phyloP scores from a whole-genome alignment of 108 stramenopile species.

The Thalassiosira profunda region DNA sequence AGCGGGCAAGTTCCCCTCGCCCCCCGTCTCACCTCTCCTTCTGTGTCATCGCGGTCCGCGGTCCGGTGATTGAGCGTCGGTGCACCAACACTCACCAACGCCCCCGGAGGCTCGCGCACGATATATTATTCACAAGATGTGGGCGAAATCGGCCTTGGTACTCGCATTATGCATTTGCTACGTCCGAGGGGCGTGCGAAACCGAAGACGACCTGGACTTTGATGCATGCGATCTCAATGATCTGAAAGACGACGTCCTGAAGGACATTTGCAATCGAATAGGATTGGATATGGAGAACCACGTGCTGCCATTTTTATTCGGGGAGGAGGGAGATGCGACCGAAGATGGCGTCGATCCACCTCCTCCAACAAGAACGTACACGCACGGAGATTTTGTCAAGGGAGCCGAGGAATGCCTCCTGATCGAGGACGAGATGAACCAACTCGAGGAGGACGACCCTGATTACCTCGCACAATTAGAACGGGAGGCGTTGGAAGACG shows the following conservation, averaged over 20 bases:
- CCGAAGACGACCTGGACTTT: constrained; percentile 37
- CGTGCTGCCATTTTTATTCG: constrained; percentile 26
- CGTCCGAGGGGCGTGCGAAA: constrained; percentile 6
- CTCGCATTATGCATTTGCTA: not conserved
- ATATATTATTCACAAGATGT: too few relatives aligned
- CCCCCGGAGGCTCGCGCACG: too few relatives aligned
- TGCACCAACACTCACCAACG: too few relatives aligned
- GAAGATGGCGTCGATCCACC: constrained; percentile 1
- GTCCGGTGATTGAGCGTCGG: too few relatives aligned
- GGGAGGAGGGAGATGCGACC: constrained; percentile 4
- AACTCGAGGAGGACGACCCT: constrained; percentile 29
- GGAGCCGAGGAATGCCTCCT: constrained; percentile 49
- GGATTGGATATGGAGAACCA: constrained; percentile 41
- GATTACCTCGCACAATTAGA: constrained; percentile 28
- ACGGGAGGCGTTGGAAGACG: constrained; percentile 32
- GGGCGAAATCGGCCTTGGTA: constrained; percentile 9
- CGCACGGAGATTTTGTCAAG: constrained; percentile 30
- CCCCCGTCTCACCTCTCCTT: too few relatives aligned
- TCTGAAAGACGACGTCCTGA: constrained; percentile 14
- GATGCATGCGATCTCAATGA: constrained; percentile 28
- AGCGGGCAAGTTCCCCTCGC: too few relatives aligned
- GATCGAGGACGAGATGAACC: constrained; percentile 43
- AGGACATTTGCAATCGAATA: constrained; percentile 45
- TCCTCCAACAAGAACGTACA: constrained; percentile 6
- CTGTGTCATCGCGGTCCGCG: too few relatives aligned